These are phyloP conservation scores for Pythium aquatile DNA, from an alignment of 352 stramenopile genomes.

Conservation along the genomic window DNA sequence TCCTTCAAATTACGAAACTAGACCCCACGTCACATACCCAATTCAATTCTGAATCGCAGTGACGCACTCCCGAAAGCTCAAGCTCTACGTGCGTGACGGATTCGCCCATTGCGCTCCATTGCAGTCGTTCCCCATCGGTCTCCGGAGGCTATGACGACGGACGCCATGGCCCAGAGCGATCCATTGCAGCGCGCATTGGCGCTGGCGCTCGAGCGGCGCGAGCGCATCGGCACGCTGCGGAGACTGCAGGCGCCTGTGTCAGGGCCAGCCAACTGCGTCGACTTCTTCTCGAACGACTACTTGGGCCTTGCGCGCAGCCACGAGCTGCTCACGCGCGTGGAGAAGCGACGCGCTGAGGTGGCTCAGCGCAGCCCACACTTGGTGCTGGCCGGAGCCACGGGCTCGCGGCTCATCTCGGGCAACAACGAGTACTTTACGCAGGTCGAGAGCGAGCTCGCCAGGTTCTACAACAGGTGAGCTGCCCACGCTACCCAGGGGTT, in stretches of 20 bases:
- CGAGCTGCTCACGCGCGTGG: conserved; percentile 52
- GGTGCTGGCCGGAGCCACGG: conserved; percentile 54
- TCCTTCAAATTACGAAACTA: background rate
- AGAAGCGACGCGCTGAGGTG: conserved; percentile 41
- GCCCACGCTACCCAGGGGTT: background rate
- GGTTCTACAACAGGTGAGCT: conserved; percentile 83
- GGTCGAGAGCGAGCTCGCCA: conserved; percentile 80
- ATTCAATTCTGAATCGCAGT: background rate
- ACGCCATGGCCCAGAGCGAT: conserved; percentile 2
- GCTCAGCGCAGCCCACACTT: conserved; percentile 29
- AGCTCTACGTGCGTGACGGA: background rate
- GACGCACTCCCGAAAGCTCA: background rate
- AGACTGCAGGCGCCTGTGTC: conserved; percentile 32
- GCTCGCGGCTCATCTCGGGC: conserved; percentile 94
- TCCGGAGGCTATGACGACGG: background rate
- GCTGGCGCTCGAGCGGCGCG: conserved; percentile 31
- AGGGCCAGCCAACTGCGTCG: conserved; percentile 41
- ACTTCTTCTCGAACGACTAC: conserved; percentile 99
- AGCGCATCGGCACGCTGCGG: conserved; percentile 53
- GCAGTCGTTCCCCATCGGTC: background rate
- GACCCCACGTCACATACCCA: background rate
- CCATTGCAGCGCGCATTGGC: conserved; percentile 16
- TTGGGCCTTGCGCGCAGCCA: conserved; percentile 88
- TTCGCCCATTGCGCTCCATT: background rate
- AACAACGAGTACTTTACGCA: conserved; percentile 88